phyloP scores from a whole-genome alignment of 257 asterid species.

The Knoxia roxburghii region DNA sequence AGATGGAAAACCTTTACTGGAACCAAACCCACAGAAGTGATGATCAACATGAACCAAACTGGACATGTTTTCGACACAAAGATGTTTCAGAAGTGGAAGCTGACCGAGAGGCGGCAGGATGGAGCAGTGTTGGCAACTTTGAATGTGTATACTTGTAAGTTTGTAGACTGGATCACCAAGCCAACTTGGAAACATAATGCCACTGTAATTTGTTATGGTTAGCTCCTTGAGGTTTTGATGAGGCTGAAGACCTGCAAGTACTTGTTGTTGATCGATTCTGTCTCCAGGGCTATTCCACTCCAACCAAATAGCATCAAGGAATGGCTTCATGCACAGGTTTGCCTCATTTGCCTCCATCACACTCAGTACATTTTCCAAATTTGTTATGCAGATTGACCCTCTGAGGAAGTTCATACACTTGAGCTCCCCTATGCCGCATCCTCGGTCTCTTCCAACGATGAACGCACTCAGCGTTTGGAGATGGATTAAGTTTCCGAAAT shows the following conservation, averaged over 20 bases:
- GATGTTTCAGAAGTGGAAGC: constrained; percentile 30
- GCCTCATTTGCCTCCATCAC: constrained; percentile 26
- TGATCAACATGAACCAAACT: constrained; percentile 4
- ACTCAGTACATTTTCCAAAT: constrained; percentile 27
- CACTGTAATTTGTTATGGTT: constrained; percentile 22
- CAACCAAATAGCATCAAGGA: constrained; percentile 28
- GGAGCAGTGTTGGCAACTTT: constrained; percentile 17
- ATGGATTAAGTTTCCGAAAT: constrained; percentile 15
- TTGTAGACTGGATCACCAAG: constrained; percentile 22
- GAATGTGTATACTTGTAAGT: constrained; percentile 27
- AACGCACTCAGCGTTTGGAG: constrained; percentile 25
- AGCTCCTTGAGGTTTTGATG: constrained; percentile 37
- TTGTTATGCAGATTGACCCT: constrained; percentile 30
- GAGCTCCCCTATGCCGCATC: constrained; percentile 16
- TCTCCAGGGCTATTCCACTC: constrained; percentile 23
- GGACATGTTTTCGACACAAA: constrained; percentile 31
- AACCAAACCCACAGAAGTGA: constrained; percentile 8
- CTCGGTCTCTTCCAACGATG: background rate
- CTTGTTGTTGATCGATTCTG: constrained; percentile 15
- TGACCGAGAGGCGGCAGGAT: constrained; percentile 30
- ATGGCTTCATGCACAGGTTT: constrained; percentile 23
- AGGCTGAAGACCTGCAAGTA: constrained; percentile 37
- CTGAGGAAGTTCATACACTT: constrained; percentile 17
- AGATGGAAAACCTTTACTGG: constrained; percentile 20
- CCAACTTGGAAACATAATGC: constrained; percentile 31